Evolutionary conservation across 2,329 filamentous ascomycete genomes (phyloP).

Genomic region (Didymellaceae sp.): DNA sequence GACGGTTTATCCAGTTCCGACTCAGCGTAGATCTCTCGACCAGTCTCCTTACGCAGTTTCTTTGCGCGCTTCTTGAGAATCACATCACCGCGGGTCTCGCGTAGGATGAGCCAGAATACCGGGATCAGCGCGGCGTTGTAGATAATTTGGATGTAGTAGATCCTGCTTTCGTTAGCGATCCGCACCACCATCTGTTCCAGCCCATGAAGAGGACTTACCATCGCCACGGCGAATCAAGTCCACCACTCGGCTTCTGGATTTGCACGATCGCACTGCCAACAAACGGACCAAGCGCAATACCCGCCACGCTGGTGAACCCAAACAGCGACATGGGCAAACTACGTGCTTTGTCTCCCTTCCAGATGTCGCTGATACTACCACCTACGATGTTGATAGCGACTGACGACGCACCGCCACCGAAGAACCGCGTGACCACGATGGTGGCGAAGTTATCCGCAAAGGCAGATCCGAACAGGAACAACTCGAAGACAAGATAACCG

Average conservation of each 20-base stretch:
- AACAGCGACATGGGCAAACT: slow-evolving; percentile 56
- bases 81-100: slow-evolving; percentile 52
- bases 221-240: slow-evolving; percentile 43
- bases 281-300: slow-evolving; percentile 54
- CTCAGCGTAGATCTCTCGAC: slow-evolving; percentile 37
- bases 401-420: slow-evolving; percentile 53
- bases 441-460: slow-evolving; percentile 55
- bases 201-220: slow-evolving; percentile 39
- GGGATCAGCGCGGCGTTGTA: slow-evolving; percentile 52
- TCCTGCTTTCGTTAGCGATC: slow-evolving; percentile 35
- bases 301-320: slow-evolving; percentile 53
- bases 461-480: slow-evolving; percentile 51
- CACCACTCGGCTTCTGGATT: slow-evolving; percentile 37
- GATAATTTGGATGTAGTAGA: slow-evolving; percentile 55
- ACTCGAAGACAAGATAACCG: slow-evolving; percentile 51
- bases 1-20: slow-evolving; percentile 35
- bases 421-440: slow-evolving; percentile 53
- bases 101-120: slow-evolving; percentile 52
- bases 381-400: slow-evolving; percentile 51
- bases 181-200: too few relatives aligned
- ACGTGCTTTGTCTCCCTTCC: slow-evolving; percentile 50
- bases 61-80: slow-evolving; percentile 50
- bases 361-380: slow-evolving; percentile 41
- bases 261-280: slow-evolving; percentile 50
- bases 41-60: slow-evolving; percentile 49